Evolutionary conservation across 129 eudicot species (phyloP).

Genomic region (Centella asiatica): DNA sequence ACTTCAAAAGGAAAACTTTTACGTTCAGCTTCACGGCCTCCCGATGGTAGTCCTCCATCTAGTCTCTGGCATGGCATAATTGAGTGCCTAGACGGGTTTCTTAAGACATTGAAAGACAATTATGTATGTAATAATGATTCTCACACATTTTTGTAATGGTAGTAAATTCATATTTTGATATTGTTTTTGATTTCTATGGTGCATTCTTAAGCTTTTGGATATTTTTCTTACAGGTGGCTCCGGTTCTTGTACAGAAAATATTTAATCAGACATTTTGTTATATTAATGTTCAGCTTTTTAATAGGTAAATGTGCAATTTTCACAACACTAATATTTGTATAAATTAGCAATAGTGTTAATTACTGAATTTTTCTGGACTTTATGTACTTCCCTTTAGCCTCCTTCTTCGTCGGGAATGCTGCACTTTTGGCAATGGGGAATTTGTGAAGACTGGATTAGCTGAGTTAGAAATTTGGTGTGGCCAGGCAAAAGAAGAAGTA

Average conservation of each 20-base stretch:
- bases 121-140: conserved; percentile 30
- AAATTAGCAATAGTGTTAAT: neutral
- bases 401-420: conserved; percentile 63
- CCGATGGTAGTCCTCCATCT: conserved; percentile 24
- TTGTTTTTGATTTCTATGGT: neutral
- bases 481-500: conserved; percentile 63
- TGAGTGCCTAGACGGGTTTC: conserved; percentile 36
- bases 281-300: conserved; percentile 68
- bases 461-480: conserved; percentile 67
- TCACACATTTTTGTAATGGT: neutral
- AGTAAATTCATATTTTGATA: too few relatives aligned
- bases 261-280: conserved; percentile 46
- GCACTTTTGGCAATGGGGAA: conserved; percentile 66
- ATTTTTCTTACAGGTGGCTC: conserved; percentile 54
- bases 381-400: conserved; percentile 31
- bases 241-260: conserved; percentile 48
- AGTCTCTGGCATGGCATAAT: conserved; percentile 51
- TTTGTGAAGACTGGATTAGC: conserved; percentile 66
- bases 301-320: conserved; percentile 41
- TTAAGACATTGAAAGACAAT: conserved; percentile 46
- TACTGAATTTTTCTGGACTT: neutral
- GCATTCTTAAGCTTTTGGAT: conserved; percentile 17
- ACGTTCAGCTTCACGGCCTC: conserved; percentile 8
- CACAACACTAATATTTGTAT: neutral
- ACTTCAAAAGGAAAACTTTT: conserved; percentile 30